These are phyloP conservation scores for Nicotiana sylvestris DNA, from an alignment of 257 asterid species.

Conservation along the genomic window DNA sequence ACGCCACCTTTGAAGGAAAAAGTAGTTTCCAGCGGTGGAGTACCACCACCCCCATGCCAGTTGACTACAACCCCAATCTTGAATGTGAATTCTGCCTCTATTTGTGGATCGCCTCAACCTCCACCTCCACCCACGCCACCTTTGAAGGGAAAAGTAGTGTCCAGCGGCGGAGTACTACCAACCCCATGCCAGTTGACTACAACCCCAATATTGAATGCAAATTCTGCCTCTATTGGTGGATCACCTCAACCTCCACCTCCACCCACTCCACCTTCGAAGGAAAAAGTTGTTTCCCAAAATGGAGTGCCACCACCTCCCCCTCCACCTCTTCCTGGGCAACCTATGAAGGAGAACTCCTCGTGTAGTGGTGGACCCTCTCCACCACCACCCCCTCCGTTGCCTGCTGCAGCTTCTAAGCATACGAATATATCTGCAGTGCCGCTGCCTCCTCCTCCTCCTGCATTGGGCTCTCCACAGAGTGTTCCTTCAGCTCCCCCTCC, in stretches of 20 bases:
- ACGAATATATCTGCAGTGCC: slow-evolving; percentile 25
- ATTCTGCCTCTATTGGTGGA: slow-evolving; percentile 22
- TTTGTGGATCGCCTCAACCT: slow-evolving; percentile 31
- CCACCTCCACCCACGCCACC: slow-evolving; percentile 20
- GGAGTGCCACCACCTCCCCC: slow-evolving; percentile 13
- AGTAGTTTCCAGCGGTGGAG: neutral
- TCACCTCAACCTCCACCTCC: slow-evolving; percentile 30
- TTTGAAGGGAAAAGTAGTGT: neutral
- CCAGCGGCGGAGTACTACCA: neutral
- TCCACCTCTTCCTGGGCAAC: slow-evolving; percentile 21
- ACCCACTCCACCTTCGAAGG: slow-evolving; percentile 17
- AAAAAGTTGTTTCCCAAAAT: neutral
- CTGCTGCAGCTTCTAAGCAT: slow-evolving; percentile 22
- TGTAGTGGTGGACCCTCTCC: slow-evolving; percentile 27
- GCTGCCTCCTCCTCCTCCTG: slow-evolving; percentile 36
- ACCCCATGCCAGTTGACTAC: slow-evolving; percentile 18
- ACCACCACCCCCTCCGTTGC: slow-evolving; percentile 38
- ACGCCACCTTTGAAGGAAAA: slow-evolving; percentile 16
- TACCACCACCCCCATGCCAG: slow-evolving; percentile 14
- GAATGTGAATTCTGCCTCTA: slow-evolving; percentile 19
- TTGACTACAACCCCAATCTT: slow-evolving; percentile 19
- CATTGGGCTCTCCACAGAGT: slow-evolving; percentile 12
- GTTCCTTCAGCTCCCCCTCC: slow-evolving; percentile 75
- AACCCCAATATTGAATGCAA: slow-evolving; percentile 23
- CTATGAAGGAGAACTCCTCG: slow-evolving; percentile 17